Percentiles rank a stretch among this genome's conserved stretches.
phyloP scores from a whole-genome alignment of 768 basidiomycete species.

The Peribolospora baueri region DNA sequence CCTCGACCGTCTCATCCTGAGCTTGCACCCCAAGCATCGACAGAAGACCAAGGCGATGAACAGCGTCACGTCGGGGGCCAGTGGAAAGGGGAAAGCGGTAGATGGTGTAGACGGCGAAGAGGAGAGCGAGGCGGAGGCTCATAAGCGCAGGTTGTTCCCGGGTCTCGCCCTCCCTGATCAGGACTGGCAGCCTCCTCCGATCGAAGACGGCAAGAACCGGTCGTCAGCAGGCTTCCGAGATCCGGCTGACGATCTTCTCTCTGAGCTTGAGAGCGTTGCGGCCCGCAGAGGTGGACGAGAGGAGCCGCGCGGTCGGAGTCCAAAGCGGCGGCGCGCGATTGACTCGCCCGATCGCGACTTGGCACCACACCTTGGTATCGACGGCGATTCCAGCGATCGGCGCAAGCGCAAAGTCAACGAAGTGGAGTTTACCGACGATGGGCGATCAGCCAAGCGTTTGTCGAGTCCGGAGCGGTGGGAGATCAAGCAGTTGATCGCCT shows the following conservation, averaged over 20 bases:
- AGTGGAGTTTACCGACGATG: constrained; percentile 21
- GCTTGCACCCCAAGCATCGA: constrained; percentile 88
- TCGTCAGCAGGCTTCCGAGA: constrained; percentile 1
- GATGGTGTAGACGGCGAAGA: constrained; percentile 13
- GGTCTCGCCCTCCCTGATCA: constrained; percentile 62
- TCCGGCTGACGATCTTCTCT: constrained; percentile 70
- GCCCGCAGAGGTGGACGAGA: background rate
- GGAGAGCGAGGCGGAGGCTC: constrained; percentile 36
- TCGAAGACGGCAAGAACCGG: background rate
- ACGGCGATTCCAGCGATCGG: too few relatives aligned
- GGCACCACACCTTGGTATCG: too few relatives aligned
- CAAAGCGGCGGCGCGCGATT: constrained; percentile 9
- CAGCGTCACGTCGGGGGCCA: constrained; percentile 6
- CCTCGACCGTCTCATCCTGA: constrained; percentile 79
- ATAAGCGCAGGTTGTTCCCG: constrained; percentile 61
- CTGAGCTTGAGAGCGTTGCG: constrained; percentile 40
- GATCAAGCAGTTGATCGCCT: constrained; percentile 94
- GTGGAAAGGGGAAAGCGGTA: constrained; percentile 13
- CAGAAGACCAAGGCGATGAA: constrained; percentile 32
- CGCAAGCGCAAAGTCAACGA: constrained; percentile 1
- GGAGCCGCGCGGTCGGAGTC: constrained; percentile 12
- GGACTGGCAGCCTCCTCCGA: constrained; percentile 31
- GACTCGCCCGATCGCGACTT: background rate
- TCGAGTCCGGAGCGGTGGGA: constrained; percentile 98
- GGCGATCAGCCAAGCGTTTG: constrained; percentile 61